Evolutionary conservation across 2,329 filamentous ascomycete genomes (phyloP), one percentile per base, ranked within the genome.

Genomic region (Beauveria sp.): DNA sequence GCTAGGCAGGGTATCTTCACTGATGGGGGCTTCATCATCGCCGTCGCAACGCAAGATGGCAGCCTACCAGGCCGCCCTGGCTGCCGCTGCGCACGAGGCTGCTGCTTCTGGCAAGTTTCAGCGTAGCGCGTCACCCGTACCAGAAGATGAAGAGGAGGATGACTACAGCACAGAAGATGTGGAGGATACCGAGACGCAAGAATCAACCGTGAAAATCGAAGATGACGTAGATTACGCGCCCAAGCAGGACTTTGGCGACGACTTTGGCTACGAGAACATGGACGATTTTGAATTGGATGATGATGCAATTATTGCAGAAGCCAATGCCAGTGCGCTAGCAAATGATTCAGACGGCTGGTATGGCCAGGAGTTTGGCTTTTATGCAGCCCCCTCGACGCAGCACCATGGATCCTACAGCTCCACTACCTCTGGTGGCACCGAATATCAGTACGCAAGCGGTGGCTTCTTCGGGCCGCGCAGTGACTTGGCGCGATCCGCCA

Each of bases 351-450:
- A 97, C 65, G 93, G 91, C 0, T 96, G 94, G 77, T 99, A 99
- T 70, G 94, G 94, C 0, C 88, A 92, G 66, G 94, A 99, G 71
- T 99, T 99, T 70, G 92, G 92, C 0, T 99, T 99, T 72, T 99
- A 96, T 72, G 91, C 92, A 1, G 78, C 80, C 1, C 82, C 84
- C 0, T 66, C 75, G 5, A 71, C 71, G 18, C 71, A 75, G 12
- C 74, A 73, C 44, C 71, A 79, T 52, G 79, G 78, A 22, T 77
- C 76, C 34, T 75, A 76, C 60, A 77, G 77, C 44, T 75, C 79
- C 7, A 76, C 62, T 22, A 51, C 62, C 6, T 65, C 69, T 1
- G 53, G 69, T 43, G 24, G 22, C 14, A 75, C 75, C 43, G 70
- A 77, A 8, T 81, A 80, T 44, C 77, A 89, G 59, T 90, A 88